Percentiles rank a stretch among this genome's conserved stretches.
Conservation (phyloP, 345 rosid genomes). For the Moricandia moricandioides region DNA sequence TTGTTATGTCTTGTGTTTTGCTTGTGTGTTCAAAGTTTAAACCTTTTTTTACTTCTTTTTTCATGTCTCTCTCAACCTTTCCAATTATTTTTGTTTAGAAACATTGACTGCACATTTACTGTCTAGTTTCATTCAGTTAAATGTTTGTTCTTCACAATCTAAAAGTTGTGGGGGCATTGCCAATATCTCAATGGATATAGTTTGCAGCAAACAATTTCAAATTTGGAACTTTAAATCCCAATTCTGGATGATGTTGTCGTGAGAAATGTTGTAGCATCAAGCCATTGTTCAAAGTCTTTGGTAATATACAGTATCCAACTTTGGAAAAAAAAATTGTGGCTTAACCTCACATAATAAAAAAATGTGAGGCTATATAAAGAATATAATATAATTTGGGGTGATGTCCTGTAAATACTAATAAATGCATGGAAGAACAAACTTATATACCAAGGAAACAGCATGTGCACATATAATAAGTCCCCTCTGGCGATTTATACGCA, state of each 20-base stretch:
- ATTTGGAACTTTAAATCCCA: neutral
- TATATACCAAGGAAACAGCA: neutral
- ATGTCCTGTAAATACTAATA: neutral
- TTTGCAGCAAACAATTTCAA: neutral
- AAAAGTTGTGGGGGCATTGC: neutral
- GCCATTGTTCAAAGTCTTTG: neutral
- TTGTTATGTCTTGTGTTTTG: neutral
- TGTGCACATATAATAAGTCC: neutral
- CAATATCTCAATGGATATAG: neutral
- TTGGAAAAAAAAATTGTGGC: neutral
- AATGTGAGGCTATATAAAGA: neutral
- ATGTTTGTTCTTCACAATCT: slow-evolving; percentile 4
- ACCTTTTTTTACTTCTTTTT: neutral
- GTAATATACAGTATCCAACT: neutral
- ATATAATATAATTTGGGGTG: neutral
- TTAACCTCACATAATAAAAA: neutral
- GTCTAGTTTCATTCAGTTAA: slow-evolving; percentile 12
- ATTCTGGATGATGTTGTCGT: neutral
- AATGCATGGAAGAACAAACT: neutral
- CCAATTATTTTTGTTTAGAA: neutral
- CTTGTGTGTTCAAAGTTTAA: slow-evolving; percentile 16
- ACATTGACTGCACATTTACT: slow-evolving; percentile 8
- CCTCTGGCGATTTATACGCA: neutral
- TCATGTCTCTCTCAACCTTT: neutral
- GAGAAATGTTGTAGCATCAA: neutral